These are phyloP conservation scores for Adiantum capillusveneris DNA, from an alignment of 75 land plant species.

Conservation along the genomic window DNA sequence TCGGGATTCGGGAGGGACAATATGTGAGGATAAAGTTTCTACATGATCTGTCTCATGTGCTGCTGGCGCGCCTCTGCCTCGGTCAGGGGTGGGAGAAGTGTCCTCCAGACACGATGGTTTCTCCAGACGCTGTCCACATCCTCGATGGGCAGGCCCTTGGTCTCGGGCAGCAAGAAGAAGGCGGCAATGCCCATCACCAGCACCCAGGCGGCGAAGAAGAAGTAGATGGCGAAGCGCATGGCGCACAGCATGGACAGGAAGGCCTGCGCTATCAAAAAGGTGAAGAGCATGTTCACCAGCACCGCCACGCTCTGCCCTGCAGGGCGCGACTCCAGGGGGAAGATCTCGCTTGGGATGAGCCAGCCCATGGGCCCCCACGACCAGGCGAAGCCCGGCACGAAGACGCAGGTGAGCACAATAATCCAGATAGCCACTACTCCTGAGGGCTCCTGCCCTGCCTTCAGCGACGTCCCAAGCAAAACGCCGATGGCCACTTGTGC, in stretches of 20 bases:
- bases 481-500: too few species aligned
- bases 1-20: too few species aligned
- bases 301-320: conserved; percentile 68
- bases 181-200: conserved; percentile 62
- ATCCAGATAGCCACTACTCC: conserved; percentile 1
- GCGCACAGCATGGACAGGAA: conserved; percentile 64
- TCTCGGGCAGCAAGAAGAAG: conserved; percentile 69
- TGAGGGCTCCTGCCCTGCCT: neutral
- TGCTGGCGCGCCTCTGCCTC: too few species aligned
- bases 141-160: conserved; percentile 82
- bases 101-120: conserved; percentile 86
- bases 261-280: too few species aligned
- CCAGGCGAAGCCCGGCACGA: conserved; percentile 55
- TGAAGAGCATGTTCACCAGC: too few species aligned
- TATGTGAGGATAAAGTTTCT: too few species aligned
- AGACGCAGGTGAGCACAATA: too few species aligned
- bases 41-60: too few species aligned
- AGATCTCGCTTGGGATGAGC: too few species aligned
- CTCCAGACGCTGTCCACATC: conserved; percentile 69
- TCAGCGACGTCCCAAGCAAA: conserved; percentile 24
- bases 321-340: conserved; percentile 89
- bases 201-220: conserved; percentile 84
- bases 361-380: conserved; percentile 89
- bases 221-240: conserved; percentile 71
- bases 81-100: too few species aligned